Evolutionary conservation across 2,329 filamentous ascomycete species (phyloP).

Genomic region (Neopestalotiopsis sp.): DNA sequence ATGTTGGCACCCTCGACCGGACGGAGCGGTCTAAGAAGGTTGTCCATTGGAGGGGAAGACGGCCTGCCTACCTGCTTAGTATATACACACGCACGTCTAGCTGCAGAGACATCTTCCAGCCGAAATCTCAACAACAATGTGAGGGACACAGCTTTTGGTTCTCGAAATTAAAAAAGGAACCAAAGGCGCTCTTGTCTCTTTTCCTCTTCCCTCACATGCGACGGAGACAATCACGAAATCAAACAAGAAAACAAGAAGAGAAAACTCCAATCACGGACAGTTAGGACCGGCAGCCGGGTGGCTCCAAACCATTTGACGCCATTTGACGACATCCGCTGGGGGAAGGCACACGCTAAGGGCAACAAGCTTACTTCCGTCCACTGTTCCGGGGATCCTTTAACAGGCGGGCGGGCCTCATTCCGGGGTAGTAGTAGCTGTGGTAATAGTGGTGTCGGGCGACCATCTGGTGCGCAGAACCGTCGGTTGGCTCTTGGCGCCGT

Average conservation of each 20-base stretch:
- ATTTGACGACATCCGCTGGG: constrained; percentile 17
- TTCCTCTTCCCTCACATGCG: too few species aligned
- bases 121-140: not conserved
- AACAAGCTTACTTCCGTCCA: not conserved
- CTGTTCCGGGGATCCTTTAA: not conserved
- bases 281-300: constrained; percentile 16
- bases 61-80: not conserved
- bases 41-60: constrained; percentile 13
- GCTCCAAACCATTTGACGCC: constrained; percentile 14
- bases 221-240: too few species aligned
- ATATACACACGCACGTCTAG: not conserved
- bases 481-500: not conserved
- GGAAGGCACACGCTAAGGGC: constrained; percentile 2
- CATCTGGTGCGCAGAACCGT: not conserved
- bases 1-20: constrained; percentile 16
- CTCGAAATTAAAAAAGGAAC: not conserved
- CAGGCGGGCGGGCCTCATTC: not conserved
- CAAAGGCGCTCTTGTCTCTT: not conserved
- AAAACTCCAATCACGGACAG: constrained; percentile 13
- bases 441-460: not conserved
- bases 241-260: not conserved
- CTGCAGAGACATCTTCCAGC: not conserved
- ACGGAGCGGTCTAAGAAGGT: constrained; percentile 15
- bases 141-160: not conserved
- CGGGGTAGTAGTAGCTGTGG: not conserved